Evolutionary conservation across 2,329 filamentous ascomycete genomes (phyloP), one percentile per base, ranked within the genome.

Genomic region (Aspergillus pseudoterreus): DNA sequence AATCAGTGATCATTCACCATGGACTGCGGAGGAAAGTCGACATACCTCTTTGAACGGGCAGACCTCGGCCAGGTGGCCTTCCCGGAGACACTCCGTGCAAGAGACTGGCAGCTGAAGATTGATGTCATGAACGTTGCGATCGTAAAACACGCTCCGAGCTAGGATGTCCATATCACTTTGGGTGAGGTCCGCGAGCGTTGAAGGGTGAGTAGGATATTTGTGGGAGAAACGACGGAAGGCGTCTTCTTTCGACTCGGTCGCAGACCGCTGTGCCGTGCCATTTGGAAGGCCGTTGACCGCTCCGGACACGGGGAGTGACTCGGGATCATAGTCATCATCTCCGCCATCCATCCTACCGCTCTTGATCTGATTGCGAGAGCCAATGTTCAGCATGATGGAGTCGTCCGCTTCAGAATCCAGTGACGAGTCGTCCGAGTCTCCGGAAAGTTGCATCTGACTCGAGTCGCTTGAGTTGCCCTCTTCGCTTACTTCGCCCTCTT

Each of bases 21-120:
- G 4, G 9, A 27, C 27, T 4, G 35, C 10, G 17, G 15, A 12
- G 14, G 24, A 10, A 9, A 36, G 36, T 22, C 14, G 19, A 57
- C 64, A 43, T 63, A 74, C 71, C 69, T 73, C 70, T 52, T 71
- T 72, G 32, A 63, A 62, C 4, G 74, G 73, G 58, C 76, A 78
- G 32, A 69, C 62, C 24, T 71, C 66, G 17, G 67, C 63, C 52
- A 75, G 60, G 54, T 78, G 76, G 4, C 75, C 75, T 53, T 70
- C 63, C 21, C 63, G 57, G 49, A 74, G 63, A 55, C 74, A 77
- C 48, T 72, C 66, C 15, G 68, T 68, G 53, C 76, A 78, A 19
- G 68, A 62, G 21, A 75, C 62, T 6, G 74, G 72, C 10, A 71
- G 58, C 42, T 65, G 67, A 21, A 75, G 66, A 56, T 76, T 70